A percentile compares a stretch with the other conserved stretches of the same genome.
phyloP scores from a whole-genome alignment of 352 stramenopile species.

The Phytophthora fragariaefolia region DNA sequence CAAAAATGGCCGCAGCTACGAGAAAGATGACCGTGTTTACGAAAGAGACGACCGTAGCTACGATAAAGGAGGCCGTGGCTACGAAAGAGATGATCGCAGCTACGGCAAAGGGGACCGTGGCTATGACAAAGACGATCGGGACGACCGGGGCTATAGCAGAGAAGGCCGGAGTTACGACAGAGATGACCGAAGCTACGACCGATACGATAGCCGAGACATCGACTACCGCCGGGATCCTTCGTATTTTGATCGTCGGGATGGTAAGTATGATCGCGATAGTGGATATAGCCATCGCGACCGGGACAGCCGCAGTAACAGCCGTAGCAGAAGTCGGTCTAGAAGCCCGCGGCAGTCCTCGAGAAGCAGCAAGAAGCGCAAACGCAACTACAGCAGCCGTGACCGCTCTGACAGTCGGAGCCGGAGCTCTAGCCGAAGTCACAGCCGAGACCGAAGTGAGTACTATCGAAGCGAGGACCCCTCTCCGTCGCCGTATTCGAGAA shows the following conservation, averaged over 20 bases:
- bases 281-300: slow-evolving; percentile 21
- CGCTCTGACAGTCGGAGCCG: slow-evolving; percentile 48
- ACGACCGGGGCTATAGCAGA: slow-evolving; percentile 43
- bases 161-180: slow-evolving; percentile 32
- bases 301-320: slow-evolving; percentile 46
- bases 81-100: background rate
- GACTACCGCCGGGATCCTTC: slow-evolving; percentile 44
- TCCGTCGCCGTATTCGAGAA: slow-evolving; percentile 24
- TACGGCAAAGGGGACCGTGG: slow-evolving; percentile 33
- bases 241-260: slow-evolving; percentile 43
- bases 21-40: slow-evolving; percentile 29
- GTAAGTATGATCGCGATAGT: slow-evolving; percentile 30
- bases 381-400: slow-evolving; percentile 41
- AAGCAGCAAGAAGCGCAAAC: slow-evolving; percentile 48
- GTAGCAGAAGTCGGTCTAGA: slow-evolving; percentile 45
- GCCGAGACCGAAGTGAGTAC: slow-evolving; percentile 38
- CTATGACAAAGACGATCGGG: slow-evolving; percentile 40
- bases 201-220: slow-evolving; percentile 41
- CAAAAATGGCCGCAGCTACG: slow-evolving; percentile 23
- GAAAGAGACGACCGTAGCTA: slow-evolving; percentile 33
- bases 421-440: slow-evolving; percentile 55
- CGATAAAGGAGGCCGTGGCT: background rate
- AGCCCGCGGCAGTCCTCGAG: slow-evolving; percentile 38
- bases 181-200: slow-evolving; percentile 42
- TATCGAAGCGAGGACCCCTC: slow-evolving; percentile 35